phyloP scores from a whole-genome alignment of 768 basidiomycete genomes.

The Mycena alexandri region DNA sequence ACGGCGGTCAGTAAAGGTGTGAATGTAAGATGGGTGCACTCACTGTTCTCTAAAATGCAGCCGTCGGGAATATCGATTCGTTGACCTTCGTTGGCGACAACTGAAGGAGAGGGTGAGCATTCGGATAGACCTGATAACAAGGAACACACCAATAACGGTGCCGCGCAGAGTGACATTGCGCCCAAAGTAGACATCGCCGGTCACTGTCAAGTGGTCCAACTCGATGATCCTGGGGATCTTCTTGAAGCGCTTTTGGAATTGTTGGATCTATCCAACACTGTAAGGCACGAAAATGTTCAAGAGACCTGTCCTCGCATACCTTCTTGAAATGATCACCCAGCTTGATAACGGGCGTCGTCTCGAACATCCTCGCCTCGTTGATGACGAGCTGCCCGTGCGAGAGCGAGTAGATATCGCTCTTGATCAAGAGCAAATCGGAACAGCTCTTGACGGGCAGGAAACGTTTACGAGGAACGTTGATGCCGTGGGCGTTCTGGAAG shows the following conservation, averaged over 20 bases:
- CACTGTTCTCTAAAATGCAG: slow-evolving; percentile 80
- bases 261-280: slow-evolving; percentile 65
- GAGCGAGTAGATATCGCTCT: slow-evolving; percentile 92
- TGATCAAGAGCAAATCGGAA: slow-evolving; percentile 90
- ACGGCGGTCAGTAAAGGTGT: slow-evolving; percentile 52
- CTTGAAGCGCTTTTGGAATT: slow-evolving; percentile 97
- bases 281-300: neutral
- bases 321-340: slow-evolving; percentile 98
- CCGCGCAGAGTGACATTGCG: slow-evolving; percentile 62
- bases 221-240: slow-evolving; percentile 93
- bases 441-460: slow-evolving; percentile 94
- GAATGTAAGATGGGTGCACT: slow-evolving; percentile 31
- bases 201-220: slow-evolving; percentile 94
- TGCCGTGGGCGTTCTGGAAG: slow-evolving; percentile 91
- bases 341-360: slow-evolving; percentile 94
- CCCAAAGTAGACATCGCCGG: slow-evolving; percentile 92
- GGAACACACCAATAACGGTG: slow-evolving; percentile 61
- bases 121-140: neutral
- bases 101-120: slow-evolving; percentile 4
- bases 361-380: slow-evolving; percentile 86
- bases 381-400: slow-evolving; percentile 90
- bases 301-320: slow-evolving; percentile 53
- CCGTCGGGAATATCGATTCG: slow-evolving; percentile 89
- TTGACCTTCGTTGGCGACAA: slow-evolving; percentile 76
- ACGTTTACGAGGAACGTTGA: slow-evolving; percentile 94